Base-by-base conservation (phyloP, 2,329 filamentous ascomycete species). In the Epichloe festucae region DNA sequence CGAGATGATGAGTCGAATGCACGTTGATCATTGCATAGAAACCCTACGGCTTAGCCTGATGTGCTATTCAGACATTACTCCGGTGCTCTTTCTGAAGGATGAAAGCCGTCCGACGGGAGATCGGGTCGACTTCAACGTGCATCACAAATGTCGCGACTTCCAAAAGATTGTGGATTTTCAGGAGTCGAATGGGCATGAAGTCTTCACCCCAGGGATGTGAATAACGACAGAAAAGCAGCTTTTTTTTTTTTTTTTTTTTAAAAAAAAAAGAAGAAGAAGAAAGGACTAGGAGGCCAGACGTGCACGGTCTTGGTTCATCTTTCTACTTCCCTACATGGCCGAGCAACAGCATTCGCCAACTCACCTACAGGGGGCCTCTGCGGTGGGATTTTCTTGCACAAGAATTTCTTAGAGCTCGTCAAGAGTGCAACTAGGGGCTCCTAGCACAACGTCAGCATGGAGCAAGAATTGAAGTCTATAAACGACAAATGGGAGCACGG, bases 361-460 rank as follows among this genome's bases (percentile, higher is more conserved):
- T 11, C 21, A 41, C 12, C 11, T 6, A 1, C 12, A 70, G 69
- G 68, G 2, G 64, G 35, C 0, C 56, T 74, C 0, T 72, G 68
- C 2, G 70, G 71, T 0, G 69, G 60, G 0, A 57, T 71, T 0
- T 71, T 73, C 12, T 59, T 74, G 0, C 69, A 73, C 35, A 61
- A 73, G 2, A 52, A 43, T 0, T 73, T 73, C 15, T 1, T 61
- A 1, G 0, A 51, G 0, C 48, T 69, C 1, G 52, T 73, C 3
- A 55, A 60, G 31, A 3, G 3, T 0, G 67, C 63, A 7, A 15
- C 69, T 0, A 3, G 52, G 0, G 3, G 5, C 2, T 47, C 11
- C 3, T 43, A 0, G 0, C 15, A 0, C 17, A 51, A 0, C 65
- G 60, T 60, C 1, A 42, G 0, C 50, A 39, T 0, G 39, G 60